phyloP scores from a whole-genome alignment of 495 filamentous ascomycete genomes.

The Oidiodendron maius region DNA sequence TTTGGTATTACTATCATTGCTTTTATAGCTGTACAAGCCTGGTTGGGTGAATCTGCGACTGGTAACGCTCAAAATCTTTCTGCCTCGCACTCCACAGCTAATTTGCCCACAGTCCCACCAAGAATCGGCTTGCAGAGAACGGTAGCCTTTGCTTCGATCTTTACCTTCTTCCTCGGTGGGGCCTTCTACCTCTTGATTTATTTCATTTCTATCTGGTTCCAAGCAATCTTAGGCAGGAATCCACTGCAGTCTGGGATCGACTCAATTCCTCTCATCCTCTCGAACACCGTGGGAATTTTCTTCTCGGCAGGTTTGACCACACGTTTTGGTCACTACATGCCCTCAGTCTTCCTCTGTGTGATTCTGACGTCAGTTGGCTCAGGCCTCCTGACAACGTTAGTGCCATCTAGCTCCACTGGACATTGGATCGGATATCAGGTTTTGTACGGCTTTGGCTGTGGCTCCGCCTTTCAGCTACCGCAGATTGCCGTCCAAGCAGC shows the following conservation, averaged over 20 bases:
- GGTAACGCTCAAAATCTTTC: constrained; percentile 60
- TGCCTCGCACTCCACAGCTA: constrained; percentile 43
- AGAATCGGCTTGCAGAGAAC: constrained; percentile 39
- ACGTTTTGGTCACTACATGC: constrained; percentile 59
- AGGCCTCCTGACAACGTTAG: constrained; percentile 57
- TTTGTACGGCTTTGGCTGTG: constrained; percentile 60
- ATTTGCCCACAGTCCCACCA: constrained; percentile 12
- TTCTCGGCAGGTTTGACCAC: constrained; percentile 42
- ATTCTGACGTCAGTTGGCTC: constrained; percentile 51
- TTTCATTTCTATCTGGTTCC: constrained; percentile 82
- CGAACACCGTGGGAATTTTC: constrained; percentile 42
- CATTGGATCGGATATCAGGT: constrained; percentile 68
- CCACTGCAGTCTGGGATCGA: constrained; percentile 67
- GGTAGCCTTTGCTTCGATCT: constrained; percentile 47
- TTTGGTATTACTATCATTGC: constrained; percentile 55
- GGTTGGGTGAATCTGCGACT: constrained; percentile 63
- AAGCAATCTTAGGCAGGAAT: constrained; percentile 55
- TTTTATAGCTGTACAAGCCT: constrained; percentile 59
- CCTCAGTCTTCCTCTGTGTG: constrained; percentile 46
- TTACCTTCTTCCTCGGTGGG: constrained; percentile 42
- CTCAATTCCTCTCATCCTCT: constrained; percentile 50
- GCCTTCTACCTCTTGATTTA: constrained; percentile 58
- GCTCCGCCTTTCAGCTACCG: constrained; percentile 57
- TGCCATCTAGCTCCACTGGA: constrained; percentile 36
- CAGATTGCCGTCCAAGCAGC: constrained; percentile 52